Evolutionary conservation across 441 rosid genomes (phyloP).

Genomic region (Bruguiera hainesii): DNA sequence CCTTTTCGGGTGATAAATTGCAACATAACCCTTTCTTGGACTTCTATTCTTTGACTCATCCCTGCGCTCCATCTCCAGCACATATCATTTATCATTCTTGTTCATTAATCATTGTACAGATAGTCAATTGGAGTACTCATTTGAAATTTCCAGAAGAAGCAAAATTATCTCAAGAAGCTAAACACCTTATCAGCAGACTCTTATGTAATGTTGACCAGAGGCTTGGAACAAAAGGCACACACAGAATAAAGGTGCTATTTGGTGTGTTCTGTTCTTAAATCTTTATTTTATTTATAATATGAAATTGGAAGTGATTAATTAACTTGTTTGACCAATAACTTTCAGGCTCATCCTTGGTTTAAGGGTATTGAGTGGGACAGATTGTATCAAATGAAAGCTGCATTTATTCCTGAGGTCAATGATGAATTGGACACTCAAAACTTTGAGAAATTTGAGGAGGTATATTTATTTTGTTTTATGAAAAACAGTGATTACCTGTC

Average conservation of each 20-base stretch:
- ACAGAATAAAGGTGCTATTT: constrained; percentile 78
- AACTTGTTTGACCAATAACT: constrained; percentile 21
- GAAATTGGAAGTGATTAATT: constrained; percentile 6
- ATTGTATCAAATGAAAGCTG: constrained; percentile 85
- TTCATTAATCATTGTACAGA: constrained; percentile 43
- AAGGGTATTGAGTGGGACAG: constrained; percentile 77
- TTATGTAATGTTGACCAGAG: constrained; percentile 86
- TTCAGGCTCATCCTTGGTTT: constrained; percentile 90
- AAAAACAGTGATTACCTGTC: constrained; percentile 1
- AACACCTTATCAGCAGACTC: constrained; percentile 80
- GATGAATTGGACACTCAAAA: constrained; percentile 94
- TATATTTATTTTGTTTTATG: constrained; percentile 22
- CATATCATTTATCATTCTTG: not conserved
- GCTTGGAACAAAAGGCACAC: constrained; percentile 86
- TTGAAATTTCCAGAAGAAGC: constrained; percentile 95
- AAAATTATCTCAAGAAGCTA: constrained; percentile 80
- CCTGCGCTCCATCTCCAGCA: too few species aligned
- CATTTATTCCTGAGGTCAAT: constrained; percentile 91
- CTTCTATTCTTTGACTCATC: not conserved
- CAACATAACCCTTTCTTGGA: too few species aligned
- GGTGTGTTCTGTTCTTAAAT: constrained; percentile 35
- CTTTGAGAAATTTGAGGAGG: constrained; percentile 97
- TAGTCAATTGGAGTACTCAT: constrained; percentile 91
- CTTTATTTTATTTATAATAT: constrained; percentile 4
- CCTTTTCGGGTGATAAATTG: too few species aligned